These are phyloP conservation scores for Selaginella tamariscina DNA, from an alignment of 75 land plant genomes.

Conservation along the genomic window DNA sequence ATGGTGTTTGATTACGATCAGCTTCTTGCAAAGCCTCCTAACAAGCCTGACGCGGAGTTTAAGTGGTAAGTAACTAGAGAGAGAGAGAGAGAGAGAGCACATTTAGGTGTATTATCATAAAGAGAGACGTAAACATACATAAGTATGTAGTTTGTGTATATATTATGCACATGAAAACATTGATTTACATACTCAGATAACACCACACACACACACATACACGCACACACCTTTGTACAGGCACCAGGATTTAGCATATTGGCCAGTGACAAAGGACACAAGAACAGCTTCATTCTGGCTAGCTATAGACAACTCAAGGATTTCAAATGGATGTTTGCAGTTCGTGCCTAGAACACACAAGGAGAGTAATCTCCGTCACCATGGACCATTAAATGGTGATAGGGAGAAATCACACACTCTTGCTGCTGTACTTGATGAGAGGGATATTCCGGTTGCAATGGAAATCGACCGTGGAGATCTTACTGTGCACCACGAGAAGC, in stretches of 20 bases:
- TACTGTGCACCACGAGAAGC: conserved; percentile 36
- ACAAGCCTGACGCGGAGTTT: conserved; percentile 34
- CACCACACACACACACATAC: too few species aligned
- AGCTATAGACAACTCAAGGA: conserved; percentile 30
- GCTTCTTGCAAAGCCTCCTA: conserved; percentile 37
- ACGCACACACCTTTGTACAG: conserved; percentile 21
- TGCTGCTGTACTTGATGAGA: conserved; percentile 19
- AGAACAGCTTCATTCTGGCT: conserved; percentile 43
- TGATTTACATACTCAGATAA: too few species aligned
- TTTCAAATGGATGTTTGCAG: conserved; percentile 38
- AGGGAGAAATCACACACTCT: conserved; percentile 37
- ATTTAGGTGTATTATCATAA: too few species aligned
- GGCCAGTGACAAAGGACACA: conserved; percentile 39
- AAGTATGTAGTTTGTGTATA: too few species aligned
- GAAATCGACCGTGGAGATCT: conserved; percentile 35
- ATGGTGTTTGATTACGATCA: conserved; percentile 39
- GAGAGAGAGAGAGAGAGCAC: too few species aligned
- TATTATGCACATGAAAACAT: too few species aligned
- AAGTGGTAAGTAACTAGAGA: conserved; percentile 37
- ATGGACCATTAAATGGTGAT: conserved; percentile 34
- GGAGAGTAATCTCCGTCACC: conserved; percentile 27
- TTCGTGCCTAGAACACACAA: conserved; percentile 40
- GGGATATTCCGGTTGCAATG: conserved; percentile 25
- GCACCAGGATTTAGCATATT: conserved; percentile 43
- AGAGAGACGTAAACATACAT: too few species aligned